Percentiles rank a stretch among this genome's conserved stretches.
phyloP scores from a whole-genome alignment of 1,139 yeast species.

The Yamadazyma dendronema region DNA sequence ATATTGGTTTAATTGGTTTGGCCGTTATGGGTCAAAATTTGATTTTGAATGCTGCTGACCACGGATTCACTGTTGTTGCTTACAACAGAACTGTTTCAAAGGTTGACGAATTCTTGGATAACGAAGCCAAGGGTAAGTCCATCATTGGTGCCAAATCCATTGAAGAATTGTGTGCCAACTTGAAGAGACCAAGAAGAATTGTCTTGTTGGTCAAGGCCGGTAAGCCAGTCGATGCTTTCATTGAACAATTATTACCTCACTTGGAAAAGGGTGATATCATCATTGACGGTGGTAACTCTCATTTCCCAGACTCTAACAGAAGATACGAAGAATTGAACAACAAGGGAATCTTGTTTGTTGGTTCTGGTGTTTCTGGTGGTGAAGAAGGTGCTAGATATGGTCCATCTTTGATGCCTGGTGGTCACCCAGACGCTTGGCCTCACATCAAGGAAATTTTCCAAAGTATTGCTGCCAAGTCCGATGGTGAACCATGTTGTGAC shows the following conservation, averaged over 20 bases:
- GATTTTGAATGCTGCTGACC: slow-evolving; percentile 97
- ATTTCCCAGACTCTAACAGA: slow-evolving; percentile 98
- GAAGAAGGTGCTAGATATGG: slow-evolving; percentile 99
- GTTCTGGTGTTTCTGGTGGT: slow-evolving; percentile 99
- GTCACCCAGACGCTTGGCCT: slow-evolving; percentile 98
- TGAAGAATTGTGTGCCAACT: slow-evolving; percentile 80
- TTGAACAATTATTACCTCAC: slow-evolving; percentile 82
- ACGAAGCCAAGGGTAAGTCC: slow-evolving; percentile 96
- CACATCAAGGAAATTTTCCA: slow-evolving; percentile 96
- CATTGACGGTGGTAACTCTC: slow-evolving; percentile 99
- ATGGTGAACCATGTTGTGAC: slow-evolving; percentile 99
- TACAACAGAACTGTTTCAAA: slow-evolving; percentile 96
- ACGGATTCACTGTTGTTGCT: slow-evolving; percentile 95
- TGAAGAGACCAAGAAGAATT: slow-evolving; percentile 96
- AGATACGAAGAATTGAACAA: slow-evolving; percentile 85
- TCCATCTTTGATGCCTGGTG: slow-evolving; percentile 99
- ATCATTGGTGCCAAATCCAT: slow-evolving; percentile 94
- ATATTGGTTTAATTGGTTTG: slow-evolving; percentile 97
- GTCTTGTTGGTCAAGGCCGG: slow-evolving; percentile 97
- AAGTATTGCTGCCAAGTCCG: slow-evolving; percentile 91
- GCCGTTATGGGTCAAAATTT: slow-evolving; percentile 99
- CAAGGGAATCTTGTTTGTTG: slow-evolving; percentile 90
- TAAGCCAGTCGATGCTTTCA: slow-evolving; percentile 88
- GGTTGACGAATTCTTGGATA: slow-evolving; percentile 88
- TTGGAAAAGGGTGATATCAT: slow-evolving; percentile 97